Conservation (phyloP, 192 early-diverging fungal species). For the Podila horticola region DNA sequence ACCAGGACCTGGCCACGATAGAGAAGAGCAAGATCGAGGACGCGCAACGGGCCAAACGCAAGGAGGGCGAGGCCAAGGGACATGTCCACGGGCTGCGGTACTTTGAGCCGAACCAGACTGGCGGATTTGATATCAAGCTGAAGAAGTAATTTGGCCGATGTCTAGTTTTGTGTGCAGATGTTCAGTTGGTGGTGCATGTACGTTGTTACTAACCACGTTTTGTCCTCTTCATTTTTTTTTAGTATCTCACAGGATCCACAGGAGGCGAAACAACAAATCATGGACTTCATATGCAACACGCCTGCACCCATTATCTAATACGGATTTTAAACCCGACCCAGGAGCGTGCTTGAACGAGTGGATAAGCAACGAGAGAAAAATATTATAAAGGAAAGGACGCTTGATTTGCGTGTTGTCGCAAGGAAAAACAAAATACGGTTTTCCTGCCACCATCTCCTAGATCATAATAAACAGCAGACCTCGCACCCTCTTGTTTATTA, state of each 20-base stretch:
- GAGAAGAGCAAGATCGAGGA: slow-evolving; percentile 82
- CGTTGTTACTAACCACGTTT: background rate
- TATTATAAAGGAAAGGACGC: too few species aligned
- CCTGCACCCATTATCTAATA: slow-evolving; percentile 10
- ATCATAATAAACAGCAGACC: too few species aligned
- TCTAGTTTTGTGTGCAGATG: background rate
- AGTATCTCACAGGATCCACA: slow-evolving; percentile 50
- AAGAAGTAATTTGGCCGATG: slow-evolving; percentile 24
- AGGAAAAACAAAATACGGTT: too few species aligned
- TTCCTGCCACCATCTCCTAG: too few species aligned
- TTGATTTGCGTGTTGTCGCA: too few species aligned
- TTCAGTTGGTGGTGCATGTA: background rate
- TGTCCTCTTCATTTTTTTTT: background rate
- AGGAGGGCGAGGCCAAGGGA: slow-evolving; percentile 61
- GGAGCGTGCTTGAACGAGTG: background rate
- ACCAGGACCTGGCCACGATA: slow-evolving; percentile 74
- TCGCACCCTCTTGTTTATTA: too few species aligned
- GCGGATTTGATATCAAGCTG: slow-evolving; percentile 57
- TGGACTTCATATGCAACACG: slow-evolving; percentile 39
- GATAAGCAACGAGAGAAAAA: too few species aligned
- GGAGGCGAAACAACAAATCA: slow-evolving; percentile 46
- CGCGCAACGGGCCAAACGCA: slow-evolving; percentile 69
- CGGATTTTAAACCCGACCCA: background rate
- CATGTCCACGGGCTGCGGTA: slow-evolving; percentile 71
- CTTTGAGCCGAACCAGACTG: slow-evolving; percentile 57